Evolutionary conservation across 2,329 filamentous ascomycete genomes (phyloP).

Genomic region (Chaetomium strumarium): DNA sequence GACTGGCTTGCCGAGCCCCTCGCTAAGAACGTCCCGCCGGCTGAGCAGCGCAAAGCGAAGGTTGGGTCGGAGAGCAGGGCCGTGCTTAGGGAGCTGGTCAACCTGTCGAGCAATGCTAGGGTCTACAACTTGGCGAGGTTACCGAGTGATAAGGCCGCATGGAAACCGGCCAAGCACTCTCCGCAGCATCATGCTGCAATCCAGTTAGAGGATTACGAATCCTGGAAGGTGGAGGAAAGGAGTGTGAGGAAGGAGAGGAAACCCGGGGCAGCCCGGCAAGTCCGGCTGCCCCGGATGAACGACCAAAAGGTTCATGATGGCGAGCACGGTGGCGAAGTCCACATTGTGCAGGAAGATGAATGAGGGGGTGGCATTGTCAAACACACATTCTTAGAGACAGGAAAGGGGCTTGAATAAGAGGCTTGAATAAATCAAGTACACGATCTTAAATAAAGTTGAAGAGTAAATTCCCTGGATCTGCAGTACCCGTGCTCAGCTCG

Average conservation of each 20-base stretch:
- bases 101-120: constrained; percentile 50
- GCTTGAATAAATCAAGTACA: too few species aligned
- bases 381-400: background rate
- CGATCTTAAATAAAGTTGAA: too few species aligned
- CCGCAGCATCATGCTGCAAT: constrained; percentile 61
- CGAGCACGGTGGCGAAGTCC: too few species aligned
- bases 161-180: constrained; percentile 59
- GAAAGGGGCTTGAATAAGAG: too few species aligned
- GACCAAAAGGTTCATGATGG: too few species aligned
- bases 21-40: constrained; percentile 33
- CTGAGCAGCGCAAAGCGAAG: constrained; percentile 44
- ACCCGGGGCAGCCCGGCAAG: constrained; percentile 24
- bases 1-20: constrained; percentile 63
- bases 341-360: too few species aligned
- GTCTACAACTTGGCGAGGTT: constrained; percentile 55
- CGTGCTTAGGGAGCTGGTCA: constrained; percentile 58
- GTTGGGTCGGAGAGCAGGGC: constrained; percentile 58
- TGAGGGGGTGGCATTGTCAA: too few species aligned
- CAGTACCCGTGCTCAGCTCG: too few species aligned
- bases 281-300: too few species aligned
- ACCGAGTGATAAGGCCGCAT: constrained; percentile 56
- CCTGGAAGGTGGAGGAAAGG: constrained; percentile 54
- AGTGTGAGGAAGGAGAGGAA: constrained; percentile 47
- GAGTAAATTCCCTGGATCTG: too few species aligned
- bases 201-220: constrained; percentile 59